phyloP scores from a whole-genome alignment of 805 yeast genomes.

The Kuraishia ogatae region DNA sequence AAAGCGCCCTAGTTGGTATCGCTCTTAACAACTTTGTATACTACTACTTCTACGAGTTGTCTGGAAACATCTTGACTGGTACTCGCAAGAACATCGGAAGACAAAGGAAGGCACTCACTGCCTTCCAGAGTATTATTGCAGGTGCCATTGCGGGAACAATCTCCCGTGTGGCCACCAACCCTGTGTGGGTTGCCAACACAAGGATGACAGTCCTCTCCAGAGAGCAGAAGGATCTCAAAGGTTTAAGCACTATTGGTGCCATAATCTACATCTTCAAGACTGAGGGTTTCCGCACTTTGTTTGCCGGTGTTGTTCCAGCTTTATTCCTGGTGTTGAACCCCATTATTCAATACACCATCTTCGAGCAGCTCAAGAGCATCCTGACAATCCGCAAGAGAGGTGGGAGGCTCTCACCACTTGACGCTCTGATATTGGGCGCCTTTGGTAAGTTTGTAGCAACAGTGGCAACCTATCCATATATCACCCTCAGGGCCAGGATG shows the following conservation, averaged over 20 bases:
- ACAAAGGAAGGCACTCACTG: conserved; percentile 32
- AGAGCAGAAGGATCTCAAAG: conserved; percentile 22
- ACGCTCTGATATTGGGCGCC: conserved; percentile 85
- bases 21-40: conserved; percentile 81
- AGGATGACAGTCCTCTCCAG: conserved; percentile 59
- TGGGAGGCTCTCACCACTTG: conserved; percentile 48
- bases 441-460: conserved; percentile 88
- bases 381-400: conserved; percentile 43
- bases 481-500: conserved; percentile 83
- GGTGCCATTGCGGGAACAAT: conserved; percentile 86
- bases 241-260: conserved; percentile 41
- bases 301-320: conserved; percentile 86
- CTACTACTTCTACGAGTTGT: conserved; percentile 80
- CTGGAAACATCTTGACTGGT: conserved; percentile 3
- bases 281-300: conserved; percentile 67
- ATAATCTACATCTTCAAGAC: conserved; percentile 53
- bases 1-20: conserved; percentile 81
- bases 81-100: conserved; percentile 1
- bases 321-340: conserved; percentile 81
- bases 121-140: conserved; percentile 61
- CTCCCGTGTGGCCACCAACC: conserved; percentile 76
- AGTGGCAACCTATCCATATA: conserved; percentile 80
- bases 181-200: conserved; percentile 93
- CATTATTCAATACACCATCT: conserved; percentile 83
- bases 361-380: conserved; percentile 73